Conservation (phyloP, 345 rosid genomes). For the Citrus medica region DNA sequence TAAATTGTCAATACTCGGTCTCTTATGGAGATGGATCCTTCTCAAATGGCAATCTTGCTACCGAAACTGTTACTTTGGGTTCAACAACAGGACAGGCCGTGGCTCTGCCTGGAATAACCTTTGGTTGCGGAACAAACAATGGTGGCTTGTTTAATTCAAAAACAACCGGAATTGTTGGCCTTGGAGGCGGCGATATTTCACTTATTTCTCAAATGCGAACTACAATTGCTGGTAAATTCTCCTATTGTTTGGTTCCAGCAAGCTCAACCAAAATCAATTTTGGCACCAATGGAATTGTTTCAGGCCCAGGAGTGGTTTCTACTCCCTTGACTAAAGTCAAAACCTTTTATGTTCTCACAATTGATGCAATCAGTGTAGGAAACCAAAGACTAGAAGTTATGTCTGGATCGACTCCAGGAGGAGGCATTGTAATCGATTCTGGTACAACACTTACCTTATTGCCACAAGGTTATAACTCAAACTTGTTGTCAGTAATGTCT, state of each 20-base stretch:
- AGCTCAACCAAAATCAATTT: slow-evolving; percentile 47
- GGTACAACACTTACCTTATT: slow-evolving; percentile 54
- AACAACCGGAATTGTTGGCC: slow-evolving; percentile 55
- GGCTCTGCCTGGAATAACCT: slow-evolving; percentile 20
- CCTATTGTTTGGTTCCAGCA: slow-evolving; percentile 52
- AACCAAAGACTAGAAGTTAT: slow-evolving; percentile 2
- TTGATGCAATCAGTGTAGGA: slow-evolving; percentile 47
- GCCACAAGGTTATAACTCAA: slow-evolving; percentile 19
- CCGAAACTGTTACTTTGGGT: slow-evolving; percentile 41
- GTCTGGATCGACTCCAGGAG: neutral
- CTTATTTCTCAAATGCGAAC: slow-evolving; percentile 45
- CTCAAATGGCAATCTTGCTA: slow-evolving; percentile 40
- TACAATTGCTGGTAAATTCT: slow-evolving; percentile 48
- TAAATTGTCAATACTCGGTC: slow-evolving; percentile 27
- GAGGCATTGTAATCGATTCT: slow-evolving; percentile 57
- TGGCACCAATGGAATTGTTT: slow-evolving; percentile 43
- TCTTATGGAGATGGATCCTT: slow-evolving; percentile 35
- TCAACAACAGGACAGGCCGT: slow-evolving; percentile 38
- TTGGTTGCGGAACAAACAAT: slow-evolving; percentile 55
- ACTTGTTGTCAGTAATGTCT: slow-evolving; percentile 19
- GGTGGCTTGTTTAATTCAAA: slow-evolving; percentile 32
- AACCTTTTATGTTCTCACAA: slow-evolving; percentile 39
- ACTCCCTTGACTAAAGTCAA: slow-evolving; percentile 43
- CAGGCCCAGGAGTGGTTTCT: slow-evolving; percentile 31
- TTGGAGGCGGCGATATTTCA: slow-evolving; percentile 52